Evolutionary conservation across 2,329 filamentous ascomycete species (phyloP).

Genomic region (Saccharata proteae): DNA sequence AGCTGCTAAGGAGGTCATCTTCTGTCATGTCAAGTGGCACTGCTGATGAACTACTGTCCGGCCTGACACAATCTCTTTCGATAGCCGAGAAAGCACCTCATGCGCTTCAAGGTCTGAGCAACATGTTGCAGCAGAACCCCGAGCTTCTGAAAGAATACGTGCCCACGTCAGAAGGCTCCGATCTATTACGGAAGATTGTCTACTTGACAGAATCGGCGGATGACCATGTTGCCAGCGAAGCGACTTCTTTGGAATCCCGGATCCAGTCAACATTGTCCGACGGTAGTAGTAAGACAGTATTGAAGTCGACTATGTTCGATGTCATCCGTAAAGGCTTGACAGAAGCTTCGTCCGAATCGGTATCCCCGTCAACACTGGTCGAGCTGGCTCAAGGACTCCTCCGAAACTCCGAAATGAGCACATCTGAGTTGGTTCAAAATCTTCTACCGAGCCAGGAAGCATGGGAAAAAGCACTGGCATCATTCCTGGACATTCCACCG

Average conservation of each 20-base stretch:
- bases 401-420: constrained; percentile 13
- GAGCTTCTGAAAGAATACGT: constrained; percentile 32
- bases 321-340: constrained; percentile 41
- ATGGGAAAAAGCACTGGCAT: constrained; percentile 54
- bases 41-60: constrained; percentile 24
- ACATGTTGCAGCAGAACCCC: constrained; percentile 29
- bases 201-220: constrained; percentile 41
- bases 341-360: constrained; percentile 28
- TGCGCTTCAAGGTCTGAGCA: constrained; percentile 34
- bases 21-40: constrained; percentile 23
- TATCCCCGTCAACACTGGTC: constrained; percentile 44
- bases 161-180: constrained; percentile 32
- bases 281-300: constrained; percentile 26
- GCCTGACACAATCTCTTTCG: constrained; percentile 26
- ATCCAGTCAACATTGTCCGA: constrained; percentile 21
- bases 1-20: constrained; percentile 22
- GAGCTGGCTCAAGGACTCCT: constrained; percentile 40
- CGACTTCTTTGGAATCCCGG: constrained; percentile 24
- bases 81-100: constrained; percentile 20
- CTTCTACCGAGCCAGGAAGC: constrained; percentile 51
- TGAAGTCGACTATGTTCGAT: constrained; percentile 35
- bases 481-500: constrained; percentile 41
- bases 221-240: constrained; percentile 37
- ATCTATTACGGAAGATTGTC: constrained; percentile 40
- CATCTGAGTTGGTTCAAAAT: constrained; percentile 12